A percentile compares a stretch with the other conserved stretches of the same genome.
Evolutionary conservation across 1,284 basidiomycete genomes (phyloP).

Genomic region (Cystobasidium slooffiae): DNA sequence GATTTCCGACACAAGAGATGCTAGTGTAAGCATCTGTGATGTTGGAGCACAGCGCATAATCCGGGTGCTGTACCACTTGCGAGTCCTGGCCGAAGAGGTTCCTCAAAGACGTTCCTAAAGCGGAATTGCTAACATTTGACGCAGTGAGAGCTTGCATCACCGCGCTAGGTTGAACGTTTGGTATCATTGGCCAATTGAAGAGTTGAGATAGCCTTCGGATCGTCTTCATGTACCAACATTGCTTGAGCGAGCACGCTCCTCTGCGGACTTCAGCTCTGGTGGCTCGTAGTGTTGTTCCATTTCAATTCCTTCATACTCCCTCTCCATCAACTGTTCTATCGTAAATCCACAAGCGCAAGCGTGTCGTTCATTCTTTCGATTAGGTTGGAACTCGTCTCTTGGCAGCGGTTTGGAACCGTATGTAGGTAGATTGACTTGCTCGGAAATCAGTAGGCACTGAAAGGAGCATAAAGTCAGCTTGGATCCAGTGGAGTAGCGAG

Average conservation of each 20-base stretch:
- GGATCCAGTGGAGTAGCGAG: neutral
- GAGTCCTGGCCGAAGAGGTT: too few relatives aligned
- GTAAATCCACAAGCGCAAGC: constrained; percentile 39
- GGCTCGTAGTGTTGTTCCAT: constrained; percentile 22
- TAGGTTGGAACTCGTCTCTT: constrained; percentile 22
- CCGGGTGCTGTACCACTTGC: too few relatives aligned
- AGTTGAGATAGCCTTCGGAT: too few relatives aligned
- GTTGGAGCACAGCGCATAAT: too few relatives aligned
- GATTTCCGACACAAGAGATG: too few relatives aligned
- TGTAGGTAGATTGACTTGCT: constrained; percentile 24
- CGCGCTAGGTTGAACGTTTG: too few relatives aligned
- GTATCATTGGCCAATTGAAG: too few relatives aligned
- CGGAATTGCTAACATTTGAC: too few relatives aligned
- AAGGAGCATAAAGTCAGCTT: neutral
- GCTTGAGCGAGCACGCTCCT: constrained; percentile 10
- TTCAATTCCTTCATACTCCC: constrained; percentile 35
- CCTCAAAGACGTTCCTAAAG: too few relatives aligned
- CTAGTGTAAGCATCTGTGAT: too few relatives aligned
- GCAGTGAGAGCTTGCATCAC: too few relatives aligned
- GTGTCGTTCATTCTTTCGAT: constrained; percentile 15
- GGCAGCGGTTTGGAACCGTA: constrained; percentile 19
- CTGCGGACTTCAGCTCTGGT: constrained; percentile 29
- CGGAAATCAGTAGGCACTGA: constrained; percentile 35
- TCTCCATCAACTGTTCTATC: constrained; percentile 23
- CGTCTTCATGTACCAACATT: neutral